Conservation (phyloP, 83 land plant species). For the Larix sibirica region DNA sequence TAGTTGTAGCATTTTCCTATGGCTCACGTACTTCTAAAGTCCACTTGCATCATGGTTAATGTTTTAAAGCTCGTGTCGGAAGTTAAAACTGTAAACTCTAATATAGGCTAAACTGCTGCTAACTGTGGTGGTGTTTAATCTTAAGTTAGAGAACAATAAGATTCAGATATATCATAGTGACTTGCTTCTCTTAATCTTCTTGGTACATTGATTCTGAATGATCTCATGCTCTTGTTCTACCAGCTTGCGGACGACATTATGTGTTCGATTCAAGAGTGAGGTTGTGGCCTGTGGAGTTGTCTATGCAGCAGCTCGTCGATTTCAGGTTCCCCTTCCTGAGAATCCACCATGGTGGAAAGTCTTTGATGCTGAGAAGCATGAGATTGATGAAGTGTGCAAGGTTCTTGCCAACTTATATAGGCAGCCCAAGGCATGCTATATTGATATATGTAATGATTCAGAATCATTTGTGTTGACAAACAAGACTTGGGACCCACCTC, state of each 20-base stretch:
- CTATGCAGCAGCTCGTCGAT: constrained; percentile 96
- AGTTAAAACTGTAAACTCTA: constrained; percentile 11
- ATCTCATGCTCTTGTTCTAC: constrained; percentile 9
- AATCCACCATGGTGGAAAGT: constrained; percentile 94
- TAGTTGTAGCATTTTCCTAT: too few relatives aligned
- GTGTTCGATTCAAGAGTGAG: constrained; percentile 98
- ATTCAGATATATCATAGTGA: constrained; percentile 2
- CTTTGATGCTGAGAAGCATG: constrained; percentile 85
- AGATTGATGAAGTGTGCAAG: constrained; percentile 83
- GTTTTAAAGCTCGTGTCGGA: too few relatives aligned
- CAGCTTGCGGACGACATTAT: constrained; percentile 94
- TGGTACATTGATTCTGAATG: background rate
- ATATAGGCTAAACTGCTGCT: constrained; percentile 10
- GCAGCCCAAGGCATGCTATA: constrained; percentile 82
- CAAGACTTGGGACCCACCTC: constrained; percentile 60
- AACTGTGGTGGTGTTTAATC: background rate
- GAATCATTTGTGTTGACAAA: constrained; percentile 64
- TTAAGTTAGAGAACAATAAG: constrained; percentile 18
- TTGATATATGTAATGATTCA: constrained; percentile 78
- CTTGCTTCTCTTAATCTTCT: background rate
- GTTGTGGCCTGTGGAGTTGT: constrained; percentile 99
- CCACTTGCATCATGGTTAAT: too few relatives aligned
- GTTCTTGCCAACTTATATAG: constrained; percentile 80
- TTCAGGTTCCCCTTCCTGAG: constrained; percentile 86
- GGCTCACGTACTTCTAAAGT: too few relatives aligned